phyloP scores from a whole-genome alignment of 805 yeast species.

The Schwanniomyces polymorphus region DNA sequence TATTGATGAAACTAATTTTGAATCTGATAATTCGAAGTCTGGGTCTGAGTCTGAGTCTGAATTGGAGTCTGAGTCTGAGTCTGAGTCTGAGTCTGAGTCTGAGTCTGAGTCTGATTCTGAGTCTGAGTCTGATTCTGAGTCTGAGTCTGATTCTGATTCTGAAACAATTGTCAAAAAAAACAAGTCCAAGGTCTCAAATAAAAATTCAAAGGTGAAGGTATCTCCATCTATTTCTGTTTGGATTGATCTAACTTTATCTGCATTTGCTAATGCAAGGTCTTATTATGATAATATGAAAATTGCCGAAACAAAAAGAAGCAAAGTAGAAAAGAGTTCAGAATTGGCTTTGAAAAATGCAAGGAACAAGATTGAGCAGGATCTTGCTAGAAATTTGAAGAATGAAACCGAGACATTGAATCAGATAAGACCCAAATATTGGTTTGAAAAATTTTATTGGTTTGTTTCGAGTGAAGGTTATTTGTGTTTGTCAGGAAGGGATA shows the following conservation, averaged over 20 bases:
- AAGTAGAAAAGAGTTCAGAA: slow-evolving; percentile 74
- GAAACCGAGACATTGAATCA: slow-evolving; percentile 53
- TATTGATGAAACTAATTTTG: slow-evolving; percentile 33
- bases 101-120: slow-evolving; percentile 10
- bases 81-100: slow-evolving; percentile 11
- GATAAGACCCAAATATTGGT: slow-evolving; percentile 77
- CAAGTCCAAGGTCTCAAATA: slow-evolving; percentile 8
- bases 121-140: slow-evolving; percentile 33
- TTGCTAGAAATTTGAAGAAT: slow-evolving; percentile 59
- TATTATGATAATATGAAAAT: slow-evolving; percentile 76
- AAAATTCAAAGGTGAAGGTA: not conserved
- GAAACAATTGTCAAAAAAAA: slow-evolving; percentile 9
- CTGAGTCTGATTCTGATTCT: slow-evolving; percentile 35
- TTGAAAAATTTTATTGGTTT: slow-evolving; percentile 95
- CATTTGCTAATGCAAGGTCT: slow-evolving; percentile 84
- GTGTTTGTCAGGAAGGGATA: slow-evolving; percentile 85
- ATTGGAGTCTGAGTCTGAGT: slow-evolving; percentile 12
- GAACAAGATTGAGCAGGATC: slow-evolving; percentile 68
- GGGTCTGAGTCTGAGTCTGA: slow-evolving; percentile 8
- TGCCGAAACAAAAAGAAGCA: slow-evolving; percentile 75
- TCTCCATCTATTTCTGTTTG: slow-evolving; percentile 45
- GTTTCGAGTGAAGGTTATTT: slow-evolving; percentile 86
- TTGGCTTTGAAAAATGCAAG: slow-evolving; percentile 84
- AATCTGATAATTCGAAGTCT: slow-evolving; percentile 5
- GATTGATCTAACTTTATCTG: slow-evolving; percentile 69